A percentile compares a stretch with the other conserved stretches of the same genome.
Conservation (phyloP, 75 land plant species). For the Cryptomeria japonica region DNA sequence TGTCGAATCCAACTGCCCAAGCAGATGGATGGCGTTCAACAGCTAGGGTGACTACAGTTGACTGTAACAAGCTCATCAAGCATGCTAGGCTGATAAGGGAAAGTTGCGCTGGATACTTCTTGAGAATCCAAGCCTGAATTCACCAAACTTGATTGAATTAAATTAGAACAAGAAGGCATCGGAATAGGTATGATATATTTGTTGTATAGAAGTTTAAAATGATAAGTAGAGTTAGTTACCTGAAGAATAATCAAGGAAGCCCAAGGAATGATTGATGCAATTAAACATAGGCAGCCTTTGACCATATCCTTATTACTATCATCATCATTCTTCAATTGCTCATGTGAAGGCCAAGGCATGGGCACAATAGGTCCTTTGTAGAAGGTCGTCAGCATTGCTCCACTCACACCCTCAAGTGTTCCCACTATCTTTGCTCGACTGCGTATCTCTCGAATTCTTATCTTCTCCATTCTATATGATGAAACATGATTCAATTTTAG, state of each 20-base stretch:
- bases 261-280: constrained; percentile 23
- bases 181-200: too few species aligned
- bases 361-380: constrained; percentile 17
- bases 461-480: constrained; percentile 18
- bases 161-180: neutral
- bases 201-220: neutral
- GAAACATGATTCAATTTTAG: too few species aligned
- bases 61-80: constrained; percentile 21
- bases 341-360: neutral
- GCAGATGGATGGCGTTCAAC: constrained; percentile 21
- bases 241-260: constrained; percentile 30
- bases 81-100: constrained; percentile 48
- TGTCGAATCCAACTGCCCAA: constrained; percentile 36
- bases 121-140: constrained; percentile 33
- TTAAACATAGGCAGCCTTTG: constrained; percentile 29
- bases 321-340: neutral
- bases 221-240: constrained; percentile 6
- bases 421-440: constrained; percentile 48
- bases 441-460: constrained; percentile 17
- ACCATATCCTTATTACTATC: constrained; percentile 14
- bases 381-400: neutral
- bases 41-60: constrained; percentile 19
- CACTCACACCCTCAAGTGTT: constrained; percentile 22
- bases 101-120: constrained; percentile 48
- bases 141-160: neutral